Percentiles rank a stretch among this genome's conserved stretches.
These are phyloP conservation scores for Pseudogymnoascus sp. DNA, from an alignment of 2,329 filamentous ascomycete genomes.

Conservation along the genomic window DNA sequence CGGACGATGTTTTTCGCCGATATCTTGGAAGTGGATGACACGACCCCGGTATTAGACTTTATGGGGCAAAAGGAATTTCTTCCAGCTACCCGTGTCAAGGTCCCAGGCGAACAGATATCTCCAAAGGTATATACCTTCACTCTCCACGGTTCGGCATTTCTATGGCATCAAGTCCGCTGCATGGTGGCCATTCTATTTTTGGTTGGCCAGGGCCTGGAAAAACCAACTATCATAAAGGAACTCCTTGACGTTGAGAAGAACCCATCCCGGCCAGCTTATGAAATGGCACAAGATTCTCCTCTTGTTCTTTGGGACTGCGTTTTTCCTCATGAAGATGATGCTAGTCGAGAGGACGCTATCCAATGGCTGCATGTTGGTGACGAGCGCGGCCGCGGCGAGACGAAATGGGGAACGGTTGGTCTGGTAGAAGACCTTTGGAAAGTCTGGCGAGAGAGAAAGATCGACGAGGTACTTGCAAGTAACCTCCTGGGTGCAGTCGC, in stretches of 20 bases:
- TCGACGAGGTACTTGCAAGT: conserved; percentile 78
- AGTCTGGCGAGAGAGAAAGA: conserved; percentile 74
- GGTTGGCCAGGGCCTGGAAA: conserved; percentile 79
- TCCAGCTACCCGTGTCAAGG: conserved; percentile 21
- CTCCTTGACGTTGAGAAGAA: conserved; percentile 65
- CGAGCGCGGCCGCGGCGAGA: conserved; percentile 42
- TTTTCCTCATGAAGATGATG: conserved; percentile 53
- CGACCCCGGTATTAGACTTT: conserved; percentile 47
- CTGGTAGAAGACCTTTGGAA: conserved; percentile 72
- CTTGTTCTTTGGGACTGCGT: conserved; percentile 95
- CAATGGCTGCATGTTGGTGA: conserved; percentile 76
- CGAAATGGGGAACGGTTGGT: conserved; percentile 56
- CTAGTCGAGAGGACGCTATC: conserved; percentile 48
- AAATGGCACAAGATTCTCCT: conserved; percentile 83
- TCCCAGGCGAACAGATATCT: conserved; percentile 12
- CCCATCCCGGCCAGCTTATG: conserved; percentile 74
- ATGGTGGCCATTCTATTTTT: conserved; percentile 91
- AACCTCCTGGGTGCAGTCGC: conserved; percentile 59
- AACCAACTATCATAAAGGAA: conserved; percentile 60
- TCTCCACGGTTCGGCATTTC: conserved; percentile 81
- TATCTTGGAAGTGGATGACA: conserved; percentile 60
- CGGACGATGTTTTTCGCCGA: conserved; percentile 72
- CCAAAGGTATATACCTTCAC: conserved; percentile 79
- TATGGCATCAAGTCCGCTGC: conserved; percentile 97
- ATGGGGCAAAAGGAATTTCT: conserved; percentile 40